Conservation (phyloP, 805 yeast species). For the Yarrowia osloensis region DNA sequence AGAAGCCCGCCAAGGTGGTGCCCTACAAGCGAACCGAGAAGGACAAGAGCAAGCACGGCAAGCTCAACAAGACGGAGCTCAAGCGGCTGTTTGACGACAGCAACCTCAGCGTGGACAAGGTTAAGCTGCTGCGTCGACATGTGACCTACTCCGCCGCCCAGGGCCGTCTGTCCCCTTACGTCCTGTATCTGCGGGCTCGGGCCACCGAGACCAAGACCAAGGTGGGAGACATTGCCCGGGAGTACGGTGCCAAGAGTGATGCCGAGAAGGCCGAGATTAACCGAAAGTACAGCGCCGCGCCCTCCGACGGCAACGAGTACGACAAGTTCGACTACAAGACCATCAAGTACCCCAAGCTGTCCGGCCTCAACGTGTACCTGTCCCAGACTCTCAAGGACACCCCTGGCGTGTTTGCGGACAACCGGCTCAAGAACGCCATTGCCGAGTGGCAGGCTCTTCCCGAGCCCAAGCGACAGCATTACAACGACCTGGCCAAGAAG, state of each 20-base stretch:
- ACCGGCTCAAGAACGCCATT: neutral
- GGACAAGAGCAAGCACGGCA: neutral
- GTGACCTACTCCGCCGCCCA: neutral
- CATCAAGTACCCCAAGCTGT: conserved; percentile 8
- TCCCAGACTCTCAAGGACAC: neutral
- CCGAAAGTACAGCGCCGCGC: neutral
- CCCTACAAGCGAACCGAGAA: neutral
- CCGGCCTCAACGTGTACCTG: conserved; percentile 20
- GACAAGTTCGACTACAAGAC: neutral
- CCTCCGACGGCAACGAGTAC: neutral
- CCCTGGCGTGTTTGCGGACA: neutral
- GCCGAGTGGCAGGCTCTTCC: neutral
- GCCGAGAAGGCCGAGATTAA: conserved; percentile 6
- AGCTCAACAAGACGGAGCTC: conserved; percentile 11
- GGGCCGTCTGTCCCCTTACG: neutral
- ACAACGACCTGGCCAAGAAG: neutral
- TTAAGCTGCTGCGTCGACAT: conserved; percentile 7
- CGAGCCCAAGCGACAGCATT: neutral
- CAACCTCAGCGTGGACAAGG: neutral
- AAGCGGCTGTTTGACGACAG: neutral
- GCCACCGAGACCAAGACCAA: no score
- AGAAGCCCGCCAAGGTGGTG: neutral
- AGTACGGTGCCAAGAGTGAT: neutral
- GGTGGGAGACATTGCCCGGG: neutral
- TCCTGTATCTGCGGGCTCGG: neutral